A percentile compares a stretch with the other conserved stretches of the same genome.
phyloP scores from a whole-genome alignment of 2,329 filamentous ascomycete genomes.

The Parascedosporium putredinis region DNA sequence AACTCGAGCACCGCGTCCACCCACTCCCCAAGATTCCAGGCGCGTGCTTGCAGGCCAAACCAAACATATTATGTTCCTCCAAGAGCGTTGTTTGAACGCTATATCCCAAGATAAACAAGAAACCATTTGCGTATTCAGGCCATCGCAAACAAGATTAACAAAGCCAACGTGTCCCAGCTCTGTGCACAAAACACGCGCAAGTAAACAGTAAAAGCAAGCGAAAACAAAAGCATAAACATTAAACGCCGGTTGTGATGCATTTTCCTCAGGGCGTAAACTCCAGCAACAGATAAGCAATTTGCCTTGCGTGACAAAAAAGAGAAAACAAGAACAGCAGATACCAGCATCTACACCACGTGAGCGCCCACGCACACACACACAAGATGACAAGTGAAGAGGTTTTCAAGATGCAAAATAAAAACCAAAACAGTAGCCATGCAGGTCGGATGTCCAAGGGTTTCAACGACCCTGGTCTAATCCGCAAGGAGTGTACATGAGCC shows the following conservation, averaged over 20 bases:
- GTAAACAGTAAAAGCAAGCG: background rate
- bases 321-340: background rate
- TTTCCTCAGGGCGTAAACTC: background rate
- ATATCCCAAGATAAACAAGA: background rate
- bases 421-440: slow-evolving; percentile 7
- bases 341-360: no score
- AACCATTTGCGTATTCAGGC: background rate
- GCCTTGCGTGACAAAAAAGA: background rate
- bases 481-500: slow-evolving; percentile 3
- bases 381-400: background rate
- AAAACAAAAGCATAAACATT: background rate
- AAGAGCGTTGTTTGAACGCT: background rate
- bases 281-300: background rate
- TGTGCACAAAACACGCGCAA: no score
- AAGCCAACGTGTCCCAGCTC: background rate
- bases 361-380: no score
- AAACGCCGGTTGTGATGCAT: slow-evolving; percentile 1
- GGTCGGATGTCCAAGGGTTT: background rate
- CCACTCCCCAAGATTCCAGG: no score
- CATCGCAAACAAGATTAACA: background rate
- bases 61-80: background rate
- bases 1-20: no score
- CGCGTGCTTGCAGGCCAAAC: no score
- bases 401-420: slow-evolving; percentile 6
- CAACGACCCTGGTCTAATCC: background rate